A percentile compares a stretch with the other conserved stretches of the same genome.
phyloP scores from a whole-genome alignment of 495 filamentous ascomycete species.

The Trichoderma erinaceum region DNA sequence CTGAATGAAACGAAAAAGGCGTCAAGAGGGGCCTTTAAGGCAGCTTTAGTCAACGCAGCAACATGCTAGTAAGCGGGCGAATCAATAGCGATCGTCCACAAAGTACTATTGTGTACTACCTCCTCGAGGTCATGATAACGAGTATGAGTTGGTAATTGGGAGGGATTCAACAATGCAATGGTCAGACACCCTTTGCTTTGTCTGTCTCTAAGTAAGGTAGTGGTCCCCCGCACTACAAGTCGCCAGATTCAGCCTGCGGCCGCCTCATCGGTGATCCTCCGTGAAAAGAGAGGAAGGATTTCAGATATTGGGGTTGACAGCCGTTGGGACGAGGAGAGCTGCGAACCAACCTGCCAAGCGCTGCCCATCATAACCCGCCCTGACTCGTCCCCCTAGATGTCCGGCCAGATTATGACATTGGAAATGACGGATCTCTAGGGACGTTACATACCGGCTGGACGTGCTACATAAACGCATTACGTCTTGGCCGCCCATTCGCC shows the following conservation, averaged over 20 bases:
- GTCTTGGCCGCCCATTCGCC: slow-evolving; percentile 13
- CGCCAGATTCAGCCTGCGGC: not conserved
- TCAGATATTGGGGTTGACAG: not conserved
- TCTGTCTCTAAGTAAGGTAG: not conserved
- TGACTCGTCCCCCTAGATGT: not conserved
- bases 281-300: not conserved
- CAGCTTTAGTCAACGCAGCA: not conserved
- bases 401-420: not conserved
- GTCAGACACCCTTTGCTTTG: not conserved
- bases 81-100: too few species aligned
- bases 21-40: not conserved
- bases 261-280: not conserved
- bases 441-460: not conserved
- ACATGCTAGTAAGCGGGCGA: not conserved
- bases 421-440: not conserved
- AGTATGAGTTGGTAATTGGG: too few species aligned
- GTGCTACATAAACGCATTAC: slow-evolving; percentile 13
- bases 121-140: too few species aligned
- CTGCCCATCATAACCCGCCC: not conserved
- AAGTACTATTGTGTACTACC: too few species aligned
- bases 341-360: not conserved
- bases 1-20: not conserved
- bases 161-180: not conserved
- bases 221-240: not conserved
- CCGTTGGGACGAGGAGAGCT: not conserved